Evolutionary conservation across 2,329 filamentous ascomycete species (phyloP), one percentile per base, ranked within the genome.

Genomic region (Fusarium circinatum): DNA sequence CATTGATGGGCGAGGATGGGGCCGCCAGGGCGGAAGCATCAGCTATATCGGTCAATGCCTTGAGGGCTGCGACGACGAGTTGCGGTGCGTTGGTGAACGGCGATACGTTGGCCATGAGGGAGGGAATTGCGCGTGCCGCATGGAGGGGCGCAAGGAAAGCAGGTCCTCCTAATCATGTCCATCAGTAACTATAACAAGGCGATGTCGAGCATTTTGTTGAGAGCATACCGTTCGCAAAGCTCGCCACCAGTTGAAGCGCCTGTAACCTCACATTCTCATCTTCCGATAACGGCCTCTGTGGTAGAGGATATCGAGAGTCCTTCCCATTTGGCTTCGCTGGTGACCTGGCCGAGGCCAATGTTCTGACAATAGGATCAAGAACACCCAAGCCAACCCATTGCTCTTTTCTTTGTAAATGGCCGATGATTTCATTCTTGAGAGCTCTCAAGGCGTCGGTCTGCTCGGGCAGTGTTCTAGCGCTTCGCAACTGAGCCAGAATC

Each of bases 381-480:
- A 94, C 86, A 24, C 95, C 95, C 62, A 89, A 84, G 65, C 86
- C 86, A 45, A 98, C 87, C 86, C 92, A 95, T 64, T 90, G 83
- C 82, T 96, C 92, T 83, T 99, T 99, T 81, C 92, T 92, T 81
- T 96, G 91, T 39, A 93, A 88, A 82, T 98, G 94, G 30, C 96
- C 96, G 68, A 98, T 91, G 54, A 97, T 89, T 72, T 96, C 93
- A 82, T 98, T 96, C 85, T 98, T 98, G 36, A 99, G 85, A 47
- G 87, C 86, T 74, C 91, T 90, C 49, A 98, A 86, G 56, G 91
- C 89, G 32, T 86, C 84, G 45, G 89, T 84, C 76, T 89, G 88
- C 71, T 91, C 88, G 28, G 82, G 74, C 52, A 84, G 80, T 41
- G 83, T 85, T 71, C 84, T 85, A 15, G 91, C 87, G 76, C 84